phyloP scores from a whole-genome alignment of 2,329 filamentous ascomycete genomes.

The Cadophora gregata region DNA sequence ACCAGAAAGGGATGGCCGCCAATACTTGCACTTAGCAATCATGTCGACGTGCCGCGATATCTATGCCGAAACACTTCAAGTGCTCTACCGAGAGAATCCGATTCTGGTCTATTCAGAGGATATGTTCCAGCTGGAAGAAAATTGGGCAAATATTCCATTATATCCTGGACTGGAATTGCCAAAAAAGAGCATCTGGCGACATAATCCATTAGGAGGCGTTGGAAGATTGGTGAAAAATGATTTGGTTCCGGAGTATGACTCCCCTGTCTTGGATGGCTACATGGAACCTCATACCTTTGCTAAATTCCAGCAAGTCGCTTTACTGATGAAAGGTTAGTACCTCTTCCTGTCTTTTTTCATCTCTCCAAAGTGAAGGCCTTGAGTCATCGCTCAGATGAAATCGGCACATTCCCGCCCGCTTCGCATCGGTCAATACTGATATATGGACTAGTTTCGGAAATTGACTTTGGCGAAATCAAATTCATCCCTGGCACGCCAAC shows the following conservation, averaged over 20 bases:
- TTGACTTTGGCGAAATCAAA: not conserved
- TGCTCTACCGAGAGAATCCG: not conserved
- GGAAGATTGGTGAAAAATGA: not conserved
- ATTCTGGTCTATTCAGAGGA: not conserved
- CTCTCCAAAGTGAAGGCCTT: not conserved
- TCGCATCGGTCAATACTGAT: not conserved
- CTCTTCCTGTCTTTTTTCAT: not conserved
- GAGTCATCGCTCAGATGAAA: too few species aligned
- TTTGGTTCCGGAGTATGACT: not conserved
- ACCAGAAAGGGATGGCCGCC: not conserved
- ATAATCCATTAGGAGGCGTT: not conserved
- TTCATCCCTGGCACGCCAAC: not conserved
- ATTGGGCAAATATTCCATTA: not conserved
- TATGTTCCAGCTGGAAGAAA: not conserved
- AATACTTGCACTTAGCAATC: not conserved
- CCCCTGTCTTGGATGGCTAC: constrained; percentile 5
- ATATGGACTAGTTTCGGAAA: not conserved
- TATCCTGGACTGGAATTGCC: not conserved
- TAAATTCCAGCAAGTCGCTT: not conserved
- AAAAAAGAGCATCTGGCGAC: not conserved
- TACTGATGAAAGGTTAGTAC: not conserved
- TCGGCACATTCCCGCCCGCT: too few species aligned
- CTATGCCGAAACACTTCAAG: not conserved
- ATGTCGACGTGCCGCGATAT: not conserved
- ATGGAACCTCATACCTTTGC: constrained; percentile 15